A percentile compares a stretch with the other conserved stretches of the same genome.
phyloP scores from a whole-genome alignment of 768 basidiomycete species.

The Agrocybe pediades region DNA sequence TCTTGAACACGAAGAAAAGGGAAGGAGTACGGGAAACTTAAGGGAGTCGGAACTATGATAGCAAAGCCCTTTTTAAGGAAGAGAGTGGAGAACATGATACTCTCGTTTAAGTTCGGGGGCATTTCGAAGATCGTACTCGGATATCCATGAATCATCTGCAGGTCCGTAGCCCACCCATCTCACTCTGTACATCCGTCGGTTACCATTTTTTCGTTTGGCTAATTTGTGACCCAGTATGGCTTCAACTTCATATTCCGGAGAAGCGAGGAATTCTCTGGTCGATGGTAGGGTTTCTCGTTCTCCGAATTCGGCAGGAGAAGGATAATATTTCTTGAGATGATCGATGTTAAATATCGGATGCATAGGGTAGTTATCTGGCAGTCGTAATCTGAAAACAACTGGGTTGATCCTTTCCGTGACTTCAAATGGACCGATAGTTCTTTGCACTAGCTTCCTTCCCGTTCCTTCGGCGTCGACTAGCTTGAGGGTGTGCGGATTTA shows the following conservation, averaged over 20 bases:
- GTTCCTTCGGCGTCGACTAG: conserved; percentile 19
- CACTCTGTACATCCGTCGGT: conserved; percentile 14
- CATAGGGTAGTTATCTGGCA: conserved; percentile 25
- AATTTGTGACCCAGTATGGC: conserved; percentile 2
- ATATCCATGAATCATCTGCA: conserved; percentile 23
- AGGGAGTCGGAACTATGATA: background rate
- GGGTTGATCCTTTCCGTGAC: too few relatives aligned
- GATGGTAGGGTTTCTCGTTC: conserved; percentile 10
- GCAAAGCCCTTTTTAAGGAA: too few relatives aligned
- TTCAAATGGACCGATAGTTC: too few relatives aligned
- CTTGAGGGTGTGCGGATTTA: conserved; percentile 28
- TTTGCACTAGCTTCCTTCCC: conserved; percentile 24
- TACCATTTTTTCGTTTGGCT: conserved; percentile 11
- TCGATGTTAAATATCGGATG: conserved; percentile 23
- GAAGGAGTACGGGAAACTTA: background rate
- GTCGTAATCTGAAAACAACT: conserved; percentile 20
- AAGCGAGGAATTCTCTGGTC: conserved; percentile 14
- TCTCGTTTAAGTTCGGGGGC: conserved; percentile 14
- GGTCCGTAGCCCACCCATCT: conserved; percentile 24
- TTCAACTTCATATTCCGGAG: conserved; percentile 21
- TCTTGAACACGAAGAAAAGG: background rate
- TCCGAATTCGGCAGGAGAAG: conserved; percentile 15
- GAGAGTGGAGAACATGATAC: background rate
- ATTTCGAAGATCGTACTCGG: conserved; percentile 21
- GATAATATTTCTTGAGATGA: conserved; percentile 22